phyloP scores from a whole-genome alignment of 768 basidiomycete genomes.

The Macrolepiota albuminosa region DNA sequence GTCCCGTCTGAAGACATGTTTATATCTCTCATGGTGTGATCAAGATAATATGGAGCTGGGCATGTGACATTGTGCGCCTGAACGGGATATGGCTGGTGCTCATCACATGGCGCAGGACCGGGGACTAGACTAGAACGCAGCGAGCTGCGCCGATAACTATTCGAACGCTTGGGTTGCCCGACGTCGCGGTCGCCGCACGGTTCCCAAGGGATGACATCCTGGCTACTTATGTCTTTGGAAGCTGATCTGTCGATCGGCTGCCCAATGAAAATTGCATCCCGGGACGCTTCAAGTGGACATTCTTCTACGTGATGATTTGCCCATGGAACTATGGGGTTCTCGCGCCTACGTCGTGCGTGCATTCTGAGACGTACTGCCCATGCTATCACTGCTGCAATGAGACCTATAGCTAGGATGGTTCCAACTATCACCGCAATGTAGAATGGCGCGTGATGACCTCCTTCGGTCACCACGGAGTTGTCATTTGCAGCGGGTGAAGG shows the following conservation, averaged over 20 bases:
- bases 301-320: conserved; percentile 20
- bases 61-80: conserved; percentile 17
- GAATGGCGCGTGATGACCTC: conserved; percentile 33
- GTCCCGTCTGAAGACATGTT: conserved; percentile 20
- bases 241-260: conserved; percentile 7
- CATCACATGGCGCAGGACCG: conserved; percentile 16
- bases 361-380: conserved; percentile 42
- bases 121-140: conserved; percentile 15
- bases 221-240: conserved; percentile 19
- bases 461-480: neutral
- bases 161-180: conserved; percentile 34
- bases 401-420: conserved; percentile 38
- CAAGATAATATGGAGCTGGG: conserved; percentile 17
- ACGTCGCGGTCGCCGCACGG: conserved; percentile 37
- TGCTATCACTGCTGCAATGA: conserved; percentile 41
- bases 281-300: conserved; percentile 19
- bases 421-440: conserved; percentile 50
- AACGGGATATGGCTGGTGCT: conserved; percentile 19
- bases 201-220: conserved; percentile 28
- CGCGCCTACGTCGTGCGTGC: conserved; percentile 29
- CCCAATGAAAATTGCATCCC: conserved; percentile 17
- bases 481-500: conserved; percentile 3
- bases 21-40: conserved; percentile 13
- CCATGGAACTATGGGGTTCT: conserved; percentile 33
- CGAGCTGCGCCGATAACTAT: conserved; percentile 21